These are phyloP conservation scores for Comarum palustre DNA, from an alignment of 306 rosid genomes.

Conservation along the genomic window DNA sequence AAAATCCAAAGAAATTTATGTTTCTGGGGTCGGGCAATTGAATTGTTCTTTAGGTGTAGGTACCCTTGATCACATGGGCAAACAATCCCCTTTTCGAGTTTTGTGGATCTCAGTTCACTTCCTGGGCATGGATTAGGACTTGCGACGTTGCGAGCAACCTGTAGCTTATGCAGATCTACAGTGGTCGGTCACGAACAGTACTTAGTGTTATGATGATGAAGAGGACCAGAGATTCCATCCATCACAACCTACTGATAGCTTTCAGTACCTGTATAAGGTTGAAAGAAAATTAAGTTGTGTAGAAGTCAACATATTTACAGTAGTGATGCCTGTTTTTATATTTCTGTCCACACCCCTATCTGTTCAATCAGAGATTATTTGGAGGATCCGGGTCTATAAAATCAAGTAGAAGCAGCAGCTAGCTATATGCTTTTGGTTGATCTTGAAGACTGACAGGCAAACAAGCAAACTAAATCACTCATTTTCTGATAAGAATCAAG, in stretches of 20 bases:
- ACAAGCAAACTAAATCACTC: not conserved
- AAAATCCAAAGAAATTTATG: not conserved
- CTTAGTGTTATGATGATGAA: not conserved
- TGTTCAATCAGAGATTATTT: not conserved
- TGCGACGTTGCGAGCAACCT: not conserved
- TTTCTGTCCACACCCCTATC: not conserved
- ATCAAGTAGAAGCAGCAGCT: not conserved
- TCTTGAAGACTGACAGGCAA: not conserved
- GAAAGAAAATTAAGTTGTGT: not conserved
- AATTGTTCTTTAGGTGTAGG: not conserved
- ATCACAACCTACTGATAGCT: not conserved
- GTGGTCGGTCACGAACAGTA: not conserved
- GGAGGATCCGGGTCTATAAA: not conserved
- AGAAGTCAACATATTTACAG: not conserved
- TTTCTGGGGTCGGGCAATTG: conserved; percentile 1
- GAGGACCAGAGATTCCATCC: not conserved
- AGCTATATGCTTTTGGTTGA: not conserved
- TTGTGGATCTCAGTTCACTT: conserved; percentile 3
- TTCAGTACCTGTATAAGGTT: not conserved
- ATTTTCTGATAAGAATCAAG: not conserved
- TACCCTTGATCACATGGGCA: conserved; percentile 11
- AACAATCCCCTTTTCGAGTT: not conserved
- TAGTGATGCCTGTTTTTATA: too few species aligned
- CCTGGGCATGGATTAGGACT: not conserved
- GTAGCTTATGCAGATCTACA: not conserved